phyloP scores from a whole-genome alignment of 768 basidiomycete species.

The Auriscalpium microsporum region DNA sequence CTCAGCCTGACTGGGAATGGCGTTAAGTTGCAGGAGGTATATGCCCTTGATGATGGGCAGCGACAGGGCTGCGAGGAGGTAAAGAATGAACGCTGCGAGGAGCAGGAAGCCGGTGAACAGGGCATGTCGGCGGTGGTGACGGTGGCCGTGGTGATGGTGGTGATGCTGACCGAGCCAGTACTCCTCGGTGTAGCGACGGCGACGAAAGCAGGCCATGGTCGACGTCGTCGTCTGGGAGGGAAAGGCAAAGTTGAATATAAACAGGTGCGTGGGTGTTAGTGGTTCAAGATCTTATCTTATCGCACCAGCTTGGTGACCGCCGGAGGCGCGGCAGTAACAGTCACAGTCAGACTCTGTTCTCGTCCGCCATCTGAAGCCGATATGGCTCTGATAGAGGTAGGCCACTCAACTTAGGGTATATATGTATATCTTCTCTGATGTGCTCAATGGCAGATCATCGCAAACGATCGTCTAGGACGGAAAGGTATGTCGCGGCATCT shows the following conservation, averaged over 20 bases:
- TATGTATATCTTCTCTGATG: neutral
- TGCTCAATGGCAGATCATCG: constrained; percentile 58
- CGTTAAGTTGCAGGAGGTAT: constrained; percentile 45
- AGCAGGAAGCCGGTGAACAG: constrained; percentile 41
- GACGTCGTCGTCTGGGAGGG: neutral
- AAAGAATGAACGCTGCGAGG: constrained; percentile 57
- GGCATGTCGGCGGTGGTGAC: constrained; percentile 37
- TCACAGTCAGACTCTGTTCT: too few relatives aligned
- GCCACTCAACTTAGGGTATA: neutral
- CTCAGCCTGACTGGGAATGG: constrained; percentile 23
- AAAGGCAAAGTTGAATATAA: neutral
- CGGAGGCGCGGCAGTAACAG: too few relatives aligned
- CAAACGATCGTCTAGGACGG: constrained; percentile 90
- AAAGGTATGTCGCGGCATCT: constrained; percentile 57
- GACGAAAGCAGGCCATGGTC: neutral
- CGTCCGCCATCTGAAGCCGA: neutral
- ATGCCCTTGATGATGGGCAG: constrained; percentile 65
- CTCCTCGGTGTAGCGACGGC: neutral
- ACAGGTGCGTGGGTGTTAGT: too few relatives aligned
- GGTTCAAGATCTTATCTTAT: neutral
- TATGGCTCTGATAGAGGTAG: neutral
- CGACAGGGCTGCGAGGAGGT: constrained; percentile 69
- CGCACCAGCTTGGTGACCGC: neutral
- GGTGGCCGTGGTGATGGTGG: neutral
- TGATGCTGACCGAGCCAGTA: neutral